These are phyloP conservation scores for Cenchrus americanus DNA, from an alignment of 176 grass and related monocot genomes.

Conservation along the genomic window DNA sequence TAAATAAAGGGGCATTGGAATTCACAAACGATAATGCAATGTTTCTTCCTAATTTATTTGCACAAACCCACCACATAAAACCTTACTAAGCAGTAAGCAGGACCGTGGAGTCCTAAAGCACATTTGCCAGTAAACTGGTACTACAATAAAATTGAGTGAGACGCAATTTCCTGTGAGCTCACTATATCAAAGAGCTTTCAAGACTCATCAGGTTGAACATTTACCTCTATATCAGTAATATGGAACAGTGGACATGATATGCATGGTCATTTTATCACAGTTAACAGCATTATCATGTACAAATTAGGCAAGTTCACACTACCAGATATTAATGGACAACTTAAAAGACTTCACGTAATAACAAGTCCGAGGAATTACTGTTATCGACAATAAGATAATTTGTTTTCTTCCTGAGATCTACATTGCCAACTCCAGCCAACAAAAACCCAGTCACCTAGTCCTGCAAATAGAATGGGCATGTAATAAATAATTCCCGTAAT, in stretches of 20 bases:
- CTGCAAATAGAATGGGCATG: conserved; percentile 18
- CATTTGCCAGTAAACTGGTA: neutral
- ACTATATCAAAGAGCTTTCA: neutral
- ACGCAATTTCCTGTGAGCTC: neutral
- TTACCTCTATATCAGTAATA: conserved; percentile 1
- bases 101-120: neutral
- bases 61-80: neutral
- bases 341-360: neutral
- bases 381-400: conserved; percentile 83
- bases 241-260: neutral
- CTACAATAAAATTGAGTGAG: neutral
- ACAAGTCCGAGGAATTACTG: conserved; percentile 51
- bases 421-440: conserved; percentile 73
- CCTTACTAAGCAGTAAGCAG: neutral
- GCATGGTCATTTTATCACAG: neutral
- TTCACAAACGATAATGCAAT: neutral
- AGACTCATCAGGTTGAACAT: conserved; percentile 13
- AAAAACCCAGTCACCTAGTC: conserved; percentile 73
- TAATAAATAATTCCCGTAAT: no score
- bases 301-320: neutral
- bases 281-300: neutral
- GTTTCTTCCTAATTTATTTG: neutral
- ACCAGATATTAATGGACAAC: no score
- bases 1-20: neutral
- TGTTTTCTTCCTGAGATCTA: conserved; percentile 69